Percentiles rank a stretch among this genome's conserved stretches.
Conservation (phyloP, 2,329 filamentous ascomycete species). For the Scedosporium boydii region DNA sequence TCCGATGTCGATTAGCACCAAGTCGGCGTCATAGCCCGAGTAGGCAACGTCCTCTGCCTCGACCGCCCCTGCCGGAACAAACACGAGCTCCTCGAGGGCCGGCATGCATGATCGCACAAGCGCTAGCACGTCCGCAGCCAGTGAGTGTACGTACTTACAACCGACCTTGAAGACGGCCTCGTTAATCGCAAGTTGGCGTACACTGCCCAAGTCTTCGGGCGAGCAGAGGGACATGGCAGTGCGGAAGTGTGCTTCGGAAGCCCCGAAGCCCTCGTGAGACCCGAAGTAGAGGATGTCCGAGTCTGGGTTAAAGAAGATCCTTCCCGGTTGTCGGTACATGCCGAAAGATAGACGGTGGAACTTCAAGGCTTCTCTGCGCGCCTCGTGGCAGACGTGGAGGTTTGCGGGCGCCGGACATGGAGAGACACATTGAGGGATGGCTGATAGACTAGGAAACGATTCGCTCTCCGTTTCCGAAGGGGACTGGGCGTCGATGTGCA, state of each 20-base stretch:
- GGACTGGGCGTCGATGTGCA: slow-evolving; percentile 27
- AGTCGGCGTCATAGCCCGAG: background rate
- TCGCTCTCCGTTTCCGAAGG: slow-evolving; percentile 12
- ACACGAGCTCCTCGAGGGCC: slow-evolving; percentile 29
- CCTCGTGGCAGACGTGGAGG: slow-evolving; percentile 36
- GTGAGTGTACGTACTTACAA: slow-evolving; percentile 21
- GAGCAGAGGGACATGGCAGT: slow-evolving; percentile 33
- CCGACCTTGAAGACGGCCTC: slow-evolving; percentile 30
- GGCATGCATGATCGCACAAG: slow-evolving; percentile 28
- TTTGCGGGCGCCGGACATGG: slow-evolving; percentile 30
- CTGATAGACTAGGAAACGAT: slow-evolving; percentile 13
- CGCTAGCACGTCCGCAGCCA: slow-evolving; percentile 29
- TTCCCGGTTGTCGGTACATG: slow-evolving; percentile 28
- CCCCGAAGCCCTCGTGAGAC: slow-evolving; percentile 32
- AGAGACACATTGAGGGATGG: slow-evolving; percentile 24
- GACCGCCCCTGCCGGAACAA: slow-evolving; percentile 30
- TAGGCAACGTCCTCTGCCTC: background rate
- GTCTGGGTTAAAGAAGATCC: slow-evolving; percentile 30
- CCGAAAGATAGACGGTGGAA: slow-evolving; percentile 31
- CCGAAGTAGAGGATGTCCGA: slow-evolving; percentile 40
- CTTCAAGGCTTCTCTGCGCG: slow-evolving; percentile 32
- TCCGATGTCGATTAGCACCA: background rate
- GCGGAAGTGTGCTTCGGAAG: slow-evolving; percentile 33
- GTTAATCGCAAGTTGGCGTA: slow-evolving; percentile 34
- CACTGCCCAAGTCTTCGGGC: slow-evolving; percentile 27